Conservation (phyloP, 1,284 basidiomycete species). For the Moesziomyces globuligerus region DNA sequence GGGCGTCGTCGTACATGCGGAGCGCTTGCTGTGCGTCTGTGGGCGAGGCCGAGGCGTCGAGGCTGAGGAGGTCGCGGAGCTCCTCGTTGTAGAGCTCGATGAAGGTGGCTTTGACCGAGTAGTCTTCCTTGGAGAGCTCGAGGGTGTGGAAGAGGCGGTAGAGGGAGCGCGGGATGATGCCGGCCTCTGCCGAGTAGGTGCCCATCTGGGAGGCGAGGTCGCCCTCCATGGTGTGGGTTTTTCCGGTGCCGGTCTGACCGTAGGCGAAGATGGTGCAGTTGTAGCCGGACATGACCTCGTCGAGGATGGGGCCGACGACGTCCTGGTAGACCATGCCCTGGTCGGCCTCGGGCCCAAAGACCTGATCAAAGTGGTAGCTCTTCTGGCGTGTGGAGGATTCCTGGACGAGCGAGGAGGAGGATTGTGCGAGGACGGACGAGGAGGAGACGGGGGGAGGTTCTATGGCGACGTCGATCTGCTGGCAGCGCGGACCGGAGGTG, state of each 20-base stretch:
- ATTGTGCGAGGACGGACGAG: slow-evolving; percentile 24
- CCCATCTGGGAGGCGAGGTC: slow-evolving; percentile 72
- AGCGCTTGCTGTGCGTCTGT: slow-evolving; percentile 24
- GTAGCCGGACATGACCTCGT: slow-evolving; percentile 92
- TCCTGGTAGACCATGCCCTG: slow-evolving; percentile 94
- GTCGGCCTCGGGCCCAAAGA: slow-evolving; percentile 96
- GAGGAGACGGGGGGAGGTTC: slow-evolving; percentile 50
- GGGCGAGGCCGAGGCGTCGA: slow-evolving; percentile 27
- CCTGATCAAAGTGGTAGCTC: slow-evolving; percentile 65
- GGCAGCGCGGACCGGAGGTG: slow-evolving; percentile 56
- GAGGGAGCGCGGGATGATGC: slow-evolving; percentile 96
- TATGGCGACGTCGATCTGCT: slow-evolving; percentile 55
- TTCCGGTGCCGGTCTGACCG: slow-evolving; percentile 98
- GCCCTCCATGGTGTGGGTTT: slow-evolving; percentile 77
- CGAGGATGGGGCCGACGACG: slow-evolving; percentile 89
- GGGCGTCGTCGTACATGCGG: slow-evolving; percentile 86
- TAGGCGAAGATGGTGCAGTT: slow-evolving; percentile 99
- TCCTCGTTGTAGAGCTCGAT: slow-evolving; percentile 99
- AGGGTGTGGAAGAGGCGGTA: slow-evolving; percentile 91
- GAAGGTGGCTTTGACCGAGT: slow-evolving; percentile 91
- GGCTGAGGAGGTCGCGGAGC: slow-evolving; percentile 75
- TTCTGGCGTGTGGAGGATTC: slow-evolving; percentile 50
- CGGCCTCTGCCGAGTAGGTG: slow-evolving; percentile 87
- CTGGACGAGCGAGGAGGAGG: slow-evolving; percentile 35
- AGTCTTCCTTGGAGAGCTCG: slow-evolving; percentile 78